These are phyloP conservation scores for Austroboletus niveus DNA, from an alignment of 1,284 basidiomycete genomes.

Conservation along the genomic window DNA sequence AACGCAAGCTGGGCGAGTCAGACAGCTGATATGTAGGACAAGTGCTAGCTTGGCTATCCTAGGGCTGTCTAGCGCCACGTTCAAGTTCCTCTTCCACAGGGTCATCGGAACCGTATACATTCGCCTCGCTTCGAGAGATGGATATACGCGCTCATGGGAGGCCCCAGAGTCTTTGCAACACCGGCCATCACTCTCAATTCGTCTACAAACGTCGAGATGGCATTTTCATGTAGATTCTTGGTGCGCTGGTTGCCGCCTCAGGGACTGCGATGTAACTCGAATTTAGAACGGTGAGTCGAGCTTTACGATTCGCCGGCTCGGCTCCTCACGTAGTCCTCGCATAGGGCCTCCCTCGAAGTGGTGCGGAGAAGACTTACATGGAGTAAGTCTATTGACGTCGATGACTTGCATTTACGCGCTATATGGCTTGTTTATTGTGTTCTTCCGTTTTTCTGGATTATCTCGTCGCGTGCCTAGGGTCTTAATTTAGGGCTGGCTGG, in stretches of 20 bases:
- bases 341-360: slow-evolving; percentile 65
- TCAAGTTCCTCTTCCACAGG: slow-evolving; percentile 75
- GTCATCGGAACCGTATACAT: slow-evolving; percentile 73
- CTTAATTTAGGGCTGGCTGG: slow-evolving; percentile 46
- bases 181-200: slow-evolving; percentile 66
- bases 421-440: slow-evolving; percentile 59
- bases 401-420: slow-evolving; percentile 58
- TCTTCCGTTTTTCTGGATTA: slow-evolving; percentile 14
- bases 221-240: slow-evolving; percentile 71
- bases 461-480: background rate
- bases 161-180: slow-evolving; percentile 67
- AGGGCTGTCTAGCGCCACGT: slow-evolving; percentile 60
- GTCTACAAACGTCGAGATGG: slow-evolving; percentile 62
- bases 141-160: background rate
- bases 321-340: background rate
- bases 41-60: background rate
- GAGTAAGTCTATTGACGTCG: slow-evolving; percentile 65
- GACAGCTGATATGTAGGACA: background rate
- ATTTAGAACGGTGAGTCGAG: slow-evolving; percentile 58
- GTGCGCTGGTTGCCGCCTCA: slow-evolving; percentile 57
- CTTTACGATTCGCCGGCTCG: background rate
- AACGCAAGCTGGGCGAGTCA: slow-evolving; percentile 42
- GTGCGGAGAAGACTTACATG: slow-evolving; percentile 77
- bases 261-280: slow-evolving; percentile 73
- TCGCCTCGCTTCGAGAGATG: background rate